A percentile compares a stretch with the other conserved stretches of the same genome.
Conservation (phyloP, 1,284 basidiomycete species). For the Stygiomarasmius scandens region DNA sequence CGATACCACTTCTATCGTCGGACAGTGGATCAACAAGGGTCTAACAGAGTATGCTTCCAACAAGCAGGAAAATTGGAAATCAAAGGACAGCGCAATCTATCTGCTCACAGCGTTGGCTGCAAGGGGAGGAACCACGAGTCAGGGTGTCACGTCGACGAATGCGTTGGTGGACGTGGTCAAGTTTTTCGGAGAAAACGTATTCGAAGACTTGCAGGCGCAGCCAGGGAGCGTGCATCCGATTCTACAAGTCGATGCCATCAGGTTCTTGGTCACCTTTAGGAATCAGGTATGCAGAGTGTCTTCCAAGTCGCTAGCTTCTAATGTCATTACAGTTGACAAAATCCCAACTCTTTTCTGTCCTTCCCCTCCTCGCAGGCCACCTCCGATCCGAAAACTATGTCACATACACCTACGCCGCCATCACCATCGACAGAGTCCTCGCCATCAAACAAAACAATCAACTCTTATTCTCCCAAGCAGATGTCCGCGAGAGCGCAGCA, state of each 20-base stretch:
- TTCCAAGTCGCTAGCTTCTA: too few species aligned
- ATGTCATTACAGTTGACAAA: slow-evolving; percentile 77
- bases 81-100: slow-evolving; percentile 97
- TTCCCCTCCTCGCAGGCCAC: slow-evolving; percentile 88
- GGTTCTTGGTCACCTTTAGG: slow-evolving; percentile 92
- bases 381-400: slow-evolving; percentile 83
- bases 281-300: slow-evolving; percentile 70
- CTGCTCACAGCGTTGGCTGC: slow-evolving; percentile 91
- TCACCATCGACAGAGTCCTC: slow-evolving; percentile 87
- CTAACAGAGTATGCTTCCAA: slow-evolving; percentile 63
- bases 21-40: slow-evolving; percentile 80
- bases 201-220: slow-evolving; percentile 81
- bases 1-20: slow-evolving; percentile 85
- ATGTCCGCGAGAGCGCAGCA: slow-evolving; percentile 83
- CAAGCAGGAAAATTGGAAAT: slow-evolving; percentile 81
- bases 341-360: slow-evolving; percentile 88
- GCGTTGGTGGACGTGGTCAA: slow-evolving; percentile 56
- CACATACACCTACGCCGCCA: slow-evolving; percentile 87
- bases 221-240: slow-evolving; percentile 81
- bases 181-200: slow-evolving; percentile 67
- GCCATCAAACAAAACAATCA: slow-evolving; percentile 82
- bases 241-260: slow-evolving; percentile 94
- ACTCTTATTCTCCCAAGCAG: slow-evolving; percentile 82
- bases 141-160: slow-evolving; percentile 91
- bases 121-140: slow-evolving; percentile 72